phyloP scores from a whole-genome alignment of 2,329 filamentous ascomycete genomes.

The Xylariaceae sp. region DNA sequence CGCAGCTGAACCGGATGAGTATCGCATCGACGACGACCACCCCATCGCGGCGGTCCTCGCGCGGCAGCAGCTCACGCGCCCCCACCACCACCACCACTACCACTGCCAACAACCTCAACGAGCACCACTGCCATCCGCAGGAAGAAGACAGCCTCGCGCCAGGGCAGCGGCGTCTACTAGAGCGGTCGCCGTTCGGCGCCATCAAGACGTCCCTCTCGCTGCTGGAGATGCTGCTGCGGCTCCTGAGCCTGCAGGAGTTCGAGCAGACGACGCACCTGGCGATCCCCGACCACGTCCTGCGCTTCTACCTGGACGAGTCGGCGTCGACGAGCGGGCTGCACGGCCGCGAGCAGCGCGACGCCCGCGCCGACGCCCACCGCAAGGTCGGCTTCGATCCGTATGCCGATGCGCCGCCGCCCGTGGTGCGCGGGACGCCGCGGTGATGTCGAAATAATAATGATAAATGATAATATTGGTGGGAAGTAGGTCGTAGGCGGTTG shows the following conservation, averaged over 20 bases:
- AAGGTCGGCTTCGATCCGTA: conserved; percentile 61
- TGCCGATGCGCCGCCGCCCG: conserved; percentile 40
- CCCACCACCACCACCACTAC: not conserved
- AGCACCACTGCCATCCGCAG: conserved; percentile 9
- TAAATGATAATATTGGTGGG: not conserved
- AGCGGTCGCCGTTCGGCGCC: conserved; percentile 53
- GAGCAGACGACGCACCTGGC: conserved; percentile 88
- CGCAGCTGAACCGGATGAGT: conserved; percentile 44
- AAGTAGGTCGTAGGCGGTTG: too few species aligned
- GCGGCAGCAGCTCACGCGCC: too few species aligned
- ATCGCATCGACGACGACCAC: conserved; percentile 38
- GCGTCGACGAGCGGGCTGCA: conserved; percentile 55
- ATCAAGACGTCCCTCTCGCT: conserved; percentile 68
- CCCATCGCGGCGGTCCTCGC: conserved; percentile 28
- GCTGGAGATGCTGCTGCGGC: conserved; percentile 83
- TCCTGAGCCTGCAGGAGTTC: conserved; percentile 87
- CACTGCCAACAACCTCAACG: conserved; percentile 33
- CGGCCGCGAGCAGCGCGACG: conserved; percentile 48
- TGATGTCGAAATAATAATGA: not conserved
- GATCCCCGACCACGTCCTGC: conserved; percentile 85
- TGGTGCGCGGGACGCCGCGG: not conserved
- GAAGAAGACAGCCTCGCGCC: conserved; percentile 21
- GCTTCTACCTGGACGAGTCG: conserved; percentile 74
- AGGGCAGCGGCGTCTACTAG: conserved; percentile 31
- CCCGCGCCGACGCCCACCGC: conserved; percentile 50